phyloP scores from a whole-genome alignment of 441 rosid genomes.

The Eugenia klotzschiana region DNA sequence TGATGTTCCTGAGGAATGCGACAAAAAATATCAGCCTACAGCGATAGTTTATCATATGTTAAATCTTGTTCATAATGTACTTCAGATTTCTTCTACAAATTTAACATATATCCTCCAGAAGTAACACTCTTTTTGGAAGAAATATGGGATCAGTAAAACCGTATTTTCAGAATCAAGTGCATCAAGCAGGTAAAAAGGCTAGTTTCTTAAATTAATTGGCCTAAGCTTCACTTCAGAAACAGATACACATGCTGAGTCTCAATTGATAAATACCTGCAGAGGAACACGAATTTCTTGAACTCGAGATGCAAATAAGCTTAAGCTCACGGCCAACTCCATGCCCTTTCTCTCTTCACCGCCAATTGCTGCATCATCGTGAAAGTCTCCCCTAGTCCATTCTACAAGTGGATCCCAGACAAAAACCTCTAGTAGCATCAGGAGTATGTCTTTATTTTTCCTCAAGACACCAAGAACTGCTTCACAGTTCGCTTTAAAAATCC shows the following conservation, averaged over 20 bases:
- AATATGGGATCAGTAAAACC: not conserved
- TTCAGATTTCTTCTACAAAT: not conserved
- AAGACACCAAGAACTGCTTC: constrained; percentile 79
- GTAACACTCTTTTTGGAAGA: not conserved
- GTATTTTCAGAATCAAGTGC: not conserved
- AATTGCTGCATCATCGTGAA: constrained; percentile 95
- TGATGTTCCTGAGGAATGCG: constrained; percentile 70
- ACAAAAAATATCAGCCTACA: not conserved
- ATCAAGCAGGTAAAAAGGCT: not conserved
- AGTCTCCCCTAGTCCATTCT: constrained; percentile 97
- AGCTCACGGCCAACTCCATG: constrained; percentile 97
- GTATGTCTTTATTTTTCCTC: constrained; percentile 77
- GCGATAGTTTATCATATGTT: not conserved
- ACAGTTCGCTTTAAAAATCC: constrained; percentile 76
- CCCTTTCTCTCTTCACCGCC: constrained; percentile 8
- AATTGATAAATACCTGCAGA: constrained; percentile 54
- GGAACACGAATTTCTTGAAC: constrained; percentile 98
- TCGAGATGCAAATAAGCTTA: constrained; percentile 96
- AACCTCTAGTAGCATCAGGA: constrained; percentile 85
- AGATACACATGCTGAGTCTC: not conserved
- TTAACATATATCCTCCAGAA: not conserved
- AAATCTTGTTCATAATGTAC: not conserved
- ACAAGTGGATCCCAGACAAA: constrained; percentile 98
- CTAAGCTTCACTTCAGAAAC: not conserved
- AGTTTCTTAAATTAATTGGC: not conserved